Conservation (phyloP, 345 rosid species). For the Lumnitzera littorea region DNA sequence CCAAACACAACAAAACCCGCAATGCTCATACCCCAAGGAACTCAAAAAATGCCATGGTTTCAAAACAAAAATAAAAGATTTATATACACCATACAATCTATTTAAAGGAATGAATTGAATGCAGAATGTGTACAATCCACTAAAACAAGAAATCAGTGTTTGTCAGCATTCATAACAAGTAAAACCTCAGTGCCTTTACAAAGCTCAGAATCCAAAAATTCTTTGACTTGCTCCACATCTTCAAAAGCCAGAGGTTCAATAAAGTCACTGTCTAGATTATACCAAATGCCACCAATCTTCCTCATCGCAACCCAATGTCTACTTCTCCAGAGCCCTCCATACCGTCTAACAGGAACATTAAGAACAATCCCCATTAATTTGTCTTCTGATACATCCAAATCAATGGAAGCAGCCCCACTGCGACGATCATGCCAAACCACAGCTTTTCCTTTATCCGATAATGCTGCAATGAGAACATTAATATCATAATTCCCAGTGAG, state of each 20-base stretch:
- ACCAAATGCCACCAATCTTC: conserved; percentile 71
- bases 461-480: conserved; percentile 70
- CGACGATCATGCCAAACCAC: conserved; percentile 84
- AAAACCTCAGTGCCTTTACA: conserved; percentile 55
- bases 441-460: conserved; percentile 54
- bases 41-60: neutral
- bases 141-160: conserved; percentile 18
- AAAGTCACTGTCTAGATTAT: conserved; percentile 87
- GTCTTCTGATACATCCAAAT: conserved; percentile 33
- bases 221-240: conserved; percentile 36
- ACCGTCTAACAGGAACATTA: conserved; percentile 59
- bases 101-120: neutral
- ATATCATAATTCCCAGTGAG: conserved; percentile 83
- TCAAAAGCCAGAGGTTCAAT: conserved; percentile 31
- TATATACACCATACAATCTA: neutral
- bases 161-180: conserved; percentile 46
- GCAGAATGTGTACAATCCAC: neutral
- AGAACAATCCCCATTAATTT: conserved; percentile 63
- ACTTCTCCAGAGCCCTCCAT: conserved; percentile 74
- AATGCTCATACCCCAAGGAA: too few relatives aligned
- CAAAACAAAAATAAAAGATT: neutral
- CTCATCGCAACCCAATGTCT: conserved; percentile 87
- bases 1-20: too few relatives aligned
- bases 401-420: conserved; percentile 44
- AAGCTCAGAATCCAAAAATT: conserved; percentile 49